phyloP scores from a whole-genome alignment of 306 rosid species.

The Sesbania bispinosa region DNA sequence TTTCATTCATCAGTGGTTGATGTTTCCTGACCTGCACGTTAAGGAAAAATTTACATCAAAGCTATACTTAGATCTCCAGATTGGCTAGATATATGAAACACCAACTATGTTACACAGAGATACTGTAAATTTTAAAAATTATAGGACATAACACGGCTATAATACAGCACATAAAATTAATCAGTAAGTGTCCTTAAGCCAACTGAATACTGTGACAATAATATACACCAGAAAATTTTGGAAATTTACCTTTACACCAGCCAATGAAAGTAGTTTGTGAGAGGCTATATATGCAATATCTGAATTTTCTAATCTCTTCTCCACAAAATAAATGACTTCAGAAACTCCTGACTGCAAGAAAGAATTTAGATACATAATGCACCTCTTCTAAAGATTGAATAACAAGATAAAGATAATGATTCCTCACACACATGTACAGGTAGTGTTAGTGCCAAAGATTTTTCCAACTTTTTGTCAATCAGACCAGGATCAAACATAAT shows the following conservation, averaged over 20 bases:
- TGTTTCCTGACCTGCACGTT: conserved; percentile 76
- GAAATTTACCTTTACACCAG: conserved; percentile 73
- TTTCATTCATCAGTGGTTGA: conserved; percentile 58
- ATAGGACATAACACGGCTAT: too few relatives aligned
- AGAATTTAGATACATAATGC: conserved; percentile 13
- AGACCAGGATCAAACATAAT: neutral
- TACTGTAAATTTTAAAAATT: too few relatives aligned
- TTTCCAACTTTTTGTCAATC: neutral
- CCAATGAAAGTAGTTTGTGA: conserved; percentile 77
- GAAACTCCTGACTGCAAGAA: conserved; percentile 77
- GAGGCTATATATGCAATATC: conserved; percentile 66
- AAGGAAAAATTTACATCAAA: conserved; percentile 13
- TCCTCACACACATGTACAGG: neutral
- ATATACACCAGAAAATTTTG: neutral
- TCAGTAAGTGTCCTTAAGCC: neutral
- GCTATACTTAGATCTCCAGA: neutral
- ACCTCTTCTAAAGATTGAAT: neutral
- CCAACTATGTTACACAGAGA: too few relatives aligned
- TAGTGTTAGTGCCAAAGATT: neutral
- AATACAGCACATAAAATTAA: too few relatives aligned
- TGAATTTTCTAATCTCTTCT: conserved; percentile 67
- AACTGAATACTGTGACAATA: neutral
- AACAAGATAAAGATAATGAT: neutral
- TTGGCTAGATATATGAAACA: conserved; percentile 9
- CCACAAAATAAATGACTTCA: conserved; percentile 79